Conservation (phyloP, 306 rosid genomes). For the Potentilla sterilis region DNA sequence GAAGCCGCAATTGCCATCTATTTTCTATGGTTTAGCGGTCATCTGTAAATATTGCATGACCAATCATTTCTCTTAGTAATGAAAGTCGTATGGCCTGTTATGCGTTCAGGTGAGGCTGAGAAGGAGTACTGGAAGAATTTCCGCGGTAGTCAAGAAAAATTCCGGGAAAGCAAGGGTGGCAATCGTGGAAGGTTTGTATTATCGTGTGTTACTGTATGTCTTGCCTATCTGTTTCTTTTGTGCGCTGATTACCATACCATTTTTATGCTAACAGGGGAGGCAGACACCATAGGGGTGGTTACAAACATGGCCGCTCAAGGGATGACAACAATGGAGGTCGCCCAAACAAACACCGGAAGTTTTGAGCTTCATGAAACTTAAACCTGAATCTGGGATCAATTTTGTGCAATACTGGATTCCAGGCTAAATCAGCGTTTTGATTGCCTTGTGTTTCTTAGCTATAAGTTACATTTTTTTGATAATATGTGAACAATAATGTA, state of each 20-base stretch:
- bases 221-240: not conserved
- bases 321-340: constrained; percentile 49
- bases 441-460: not conserved
- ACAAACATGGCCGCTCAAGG: constrained; percentile 58
- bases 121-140: constrained; percentile 75
- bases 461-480: not conserved
- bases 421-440: not conserved
- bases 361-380: constrained; percentile 19
- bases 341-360: constrained; percentile 54
- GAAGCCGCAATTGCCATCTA: not conserved
- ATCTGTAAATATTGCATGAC: not conserved
- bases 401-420: constrained; percentile 16
- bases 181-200: constrained; percentile 63
- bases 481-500: not conserved
- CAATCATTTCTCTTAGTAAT: not conserved
- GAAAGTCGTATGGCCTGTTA: not conserved
- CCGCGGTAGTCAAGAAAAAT: constrained; percentile 63
- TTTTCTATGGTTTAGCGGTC: not conserved
- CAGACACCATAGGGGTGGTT: constrained; percentile 55
- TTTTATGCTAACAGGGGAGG: constrained; percentile 61
- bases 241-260: not conserved
- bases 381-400: constrained; percentile 8
- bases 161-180: constrained; percentile 40
- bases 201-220: not conserved
- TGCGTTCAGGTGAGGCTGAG: constrained; percentile 74